Base-by-base conservation (phyloP, 2,329 filamentous ascomycete genomes). In the Aspergillus novofumigatus region DNA sequence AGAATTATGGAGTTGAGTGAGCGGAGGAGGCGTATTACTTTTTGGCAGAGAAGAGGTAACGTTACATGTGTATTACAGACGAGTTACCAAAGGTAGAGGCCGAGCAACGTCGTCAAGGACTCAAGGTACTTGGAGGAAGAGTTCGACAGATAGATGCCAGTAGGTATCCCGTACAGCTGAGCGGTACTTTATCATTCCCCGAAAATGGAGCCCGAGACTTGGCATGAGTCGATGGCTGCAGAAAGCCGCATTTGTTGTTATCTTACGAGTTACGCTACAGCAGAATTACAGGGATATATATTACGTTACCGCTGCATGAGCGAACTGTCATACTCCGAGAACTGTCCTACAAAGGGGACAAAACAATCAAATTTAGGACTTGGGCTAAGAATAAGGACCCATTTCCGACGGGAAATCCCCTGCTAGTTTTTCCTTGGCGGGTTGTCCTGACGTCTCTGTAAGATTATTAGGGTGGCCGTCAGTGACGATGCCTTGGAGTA, bases 121-220 rank as follows among this genome's bases (percentile, higher is more conserved):
- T 26, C 5, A 6, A 38, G 14, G 32, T 38, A 38, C 32, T 35
- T 35, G 4, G 3, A 17, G 2, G 32, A 35, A 14, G 11, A 2
- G 32, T 35, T 35, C 17, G 32, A 17, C 17, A 32, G 29, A 11
- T 32, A 14, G 32, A 38, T 17, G 5, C 14, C 32, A 38, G 14
- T 17, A 38, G 2, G 32, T 35, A 17, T 5, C 11, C 32, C 32
- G 32, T 17, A 7, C 42, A 23, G 42, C n/a, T 14, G 28, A 45
- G 41, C 51, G 42, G 51, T 49, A 44, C 42, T 45, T 45, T 20
- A 6, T 35, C 8, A 26, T 26, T 56, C 54, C 54, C 54, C 54
- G 54, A 56, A 41, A 52, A n/a, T 56, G 54, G 49, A 52, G 54
- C 54, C 54, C 54, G 54, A 56, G 21, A 25, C 21, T 47, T 47